Percentiles rank a stretch among this genome's conserved stretches.
Conservation (phyloP, 164 flowering plant genomes). For the Magnolia sinica region DNA sequence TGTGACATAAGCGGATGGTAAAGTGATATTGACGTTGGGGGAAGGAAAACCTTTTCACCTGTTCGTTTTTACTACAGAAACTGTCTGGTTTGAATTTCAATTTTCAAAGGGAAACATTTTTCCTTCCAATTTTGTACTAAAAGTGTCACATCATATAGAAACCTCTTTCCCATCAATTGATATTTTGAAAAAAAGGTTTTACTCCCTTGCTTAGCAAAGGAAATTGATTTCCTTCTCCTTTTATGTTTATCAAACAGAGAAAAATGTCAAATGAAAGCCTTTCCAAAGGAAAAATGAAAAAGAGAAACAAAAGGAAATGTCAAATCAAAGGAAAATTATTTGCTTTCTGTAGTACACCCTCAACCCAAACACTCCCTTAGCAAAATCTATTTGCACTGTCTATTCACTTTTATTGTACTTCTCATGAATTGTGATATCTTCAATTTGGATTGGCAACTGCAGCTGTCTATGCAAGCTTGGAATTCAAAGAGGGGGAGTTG, state of each 20-base stretch:
- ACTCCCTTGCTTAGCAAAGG: not conserved
- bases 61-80: too few species aligned
- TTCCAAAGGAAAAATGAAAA: not conserved
- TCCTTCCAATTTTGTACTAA: too few species aligned
- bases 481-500: constrained; percentile 70
- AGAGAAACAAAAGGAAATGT: not conserved
- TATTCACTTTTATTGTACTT: not conserved
- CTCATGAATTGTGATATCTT: not conserved
- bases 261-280: not conserved
- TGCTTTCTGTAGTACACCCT: not conserved
- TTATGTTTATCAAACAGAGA: not conserved
- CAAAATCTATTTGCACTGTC: not conserved
- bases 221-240: not conserved
- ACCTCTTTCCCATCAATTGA: not conserved
- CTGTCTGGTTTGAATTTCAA: too few species aligned
- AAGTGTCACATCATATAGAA: too few species aligned
- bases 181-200: not conserved
- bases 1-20: too few species aligned
- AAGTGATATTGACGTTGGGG: too few species aligned
- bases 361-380: not conserved
- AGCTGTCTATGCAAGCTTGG: constrained; percentile 70
- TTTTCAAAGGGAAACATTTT: too few species aligned
- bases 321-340: not conserved
- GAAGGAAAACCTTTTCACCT: too few species aligned
- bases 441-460: constrained; percentile 9